A percentile compares a stretch with the other conserved stretches of the same genome.
Conservation (phyloP, 192 early-diverging fungal species). For the Geranomyces michiganensis region DNA sequence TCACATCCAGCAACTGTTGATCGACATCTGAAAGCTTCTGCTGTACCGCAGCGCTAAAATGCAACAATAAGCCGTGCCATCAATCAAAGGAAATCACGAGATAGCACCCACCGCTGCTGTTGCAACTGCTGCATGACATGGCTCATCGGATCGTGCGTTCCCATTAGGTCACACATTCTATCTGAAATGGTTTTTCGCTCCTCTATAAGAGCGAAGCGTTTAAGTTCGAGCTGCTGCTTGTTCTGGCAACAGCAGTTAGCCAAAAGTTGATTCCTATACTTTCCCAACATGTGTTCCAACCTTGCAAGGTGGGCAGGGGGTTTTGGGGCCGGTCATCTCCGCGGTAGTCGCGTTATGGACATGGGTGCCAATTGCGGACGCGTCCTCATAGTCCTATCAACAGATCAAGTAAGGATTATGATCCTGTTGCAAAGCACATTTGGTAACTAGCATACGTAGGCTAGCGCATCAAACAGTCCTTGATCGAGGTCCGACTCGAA, state of each 20-base stretch:
- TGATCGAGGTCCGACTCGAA: slow-evolving; percentile 1
- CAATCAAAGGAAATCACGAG: neutral
- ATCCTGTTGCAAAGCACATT: neutral
- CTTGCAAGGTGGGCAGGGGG: no score
- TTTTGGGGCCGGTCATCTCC: no score
- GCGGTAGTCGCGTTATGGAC: no score
- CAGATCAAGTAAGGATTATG: neutral
- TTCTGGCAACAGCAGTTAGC: neutral
- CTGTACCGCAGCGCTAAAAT: neutral
- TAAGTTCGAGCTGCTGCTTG: neutral
- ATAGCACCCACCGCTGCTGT: slow-evolving; percentile 1
- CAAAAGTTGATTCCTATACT: no score
- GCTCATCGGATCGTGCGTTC: neutral
- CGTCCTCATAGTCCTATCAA: no score
- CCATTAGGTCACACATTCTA: slow-evolving; percentile 19
- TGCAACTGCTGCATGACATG: neutral
- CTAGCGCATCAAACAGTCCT: neutral
- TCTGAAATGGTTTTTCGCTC: slow-evolving; percentile 25
- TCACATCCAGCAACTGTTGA: neutral
- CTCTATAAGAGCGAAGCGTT: slow-evolving; percentile 4
- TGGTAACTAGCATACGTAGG: neutral
- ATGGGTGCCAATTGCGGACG: no score
- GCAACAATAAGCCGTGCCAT: neutral
- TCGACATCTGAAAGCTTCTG: neutral
- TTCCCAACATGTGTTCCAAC: no score